phyloP scores from a whole-genome alignment of 371 early-diverging fungal genomes.

The Mucor velutinosus region DNA sequence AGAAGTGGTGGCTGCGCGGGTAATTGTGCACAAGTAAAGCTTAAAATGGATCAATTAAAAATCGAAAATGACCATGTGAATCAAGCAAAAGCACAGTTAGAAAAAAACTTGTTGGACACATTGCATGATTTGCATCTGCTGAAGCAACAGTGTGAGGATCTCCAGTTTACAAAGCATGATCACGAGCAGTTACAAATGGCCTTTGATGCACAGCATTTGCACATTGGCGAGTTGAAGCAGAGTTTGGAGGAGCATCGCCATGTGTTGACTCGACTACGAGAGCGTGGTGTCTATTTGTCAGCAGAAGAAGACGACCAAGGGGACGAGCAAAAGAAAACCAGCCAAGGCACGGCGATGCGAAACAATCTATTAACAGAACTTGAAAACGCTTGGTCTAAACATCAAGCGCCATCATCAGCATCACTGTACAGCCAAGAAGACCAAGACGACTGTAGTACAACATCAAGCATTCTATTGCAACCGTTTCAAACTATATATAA shows the following conservation, averaged over 20 bases:
- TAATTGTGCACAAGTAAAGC: not conserved
- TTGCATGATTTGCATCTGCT: slow-evolving; percentile 26
- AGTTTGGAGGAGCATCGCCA: slow-evolving; percentile 39
- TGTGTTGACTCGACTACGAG: slow-evolving; percentile 15
- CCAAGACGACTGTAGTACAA: not conserved
- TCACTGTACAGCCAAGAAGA: not conserved
- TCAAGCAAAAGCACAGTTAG: slow-evolving; percentile 35
- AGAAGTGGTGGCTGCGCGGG: not conserved
- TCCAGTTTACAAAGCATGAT: slow-evolving; percentile 22
- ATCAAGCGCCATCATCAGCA: not conserved
- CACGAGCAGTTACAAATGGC: slow-evolving; percentile 31
- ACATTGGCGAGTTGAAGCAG: slow-evolving; percentile 28
- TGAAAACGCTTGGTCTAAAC: slow-evolving; percentile 16
- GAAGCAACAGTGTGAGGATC: slow-evolving; percentile 25
- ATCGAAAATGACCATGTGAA: slow-evolving; percentile 38
- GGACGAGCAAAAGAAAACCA: not conserved
- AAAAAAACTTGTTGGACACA: slow-evolving; percentile 21
- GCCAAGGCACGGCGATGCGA: not conserved
- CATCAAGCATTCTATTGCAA: not conserved
- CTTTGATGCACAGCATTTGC: slow-evolving; percentile 25
- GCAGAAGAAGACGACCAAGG: not conserved
- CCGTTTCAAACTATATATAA: slow-evolving; percentile 9
- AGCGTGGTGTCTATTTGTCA: slow-evolving; percentile 11
- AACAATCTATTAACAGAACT: slow-evolving; percentile 12
- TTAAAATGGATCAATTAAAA: slow-evolving; percentile 18